phyloP scores from a whole-genome alignment of 1,284 basidiomycete genomes.

The Ceratobasidium sp. region DNA sequence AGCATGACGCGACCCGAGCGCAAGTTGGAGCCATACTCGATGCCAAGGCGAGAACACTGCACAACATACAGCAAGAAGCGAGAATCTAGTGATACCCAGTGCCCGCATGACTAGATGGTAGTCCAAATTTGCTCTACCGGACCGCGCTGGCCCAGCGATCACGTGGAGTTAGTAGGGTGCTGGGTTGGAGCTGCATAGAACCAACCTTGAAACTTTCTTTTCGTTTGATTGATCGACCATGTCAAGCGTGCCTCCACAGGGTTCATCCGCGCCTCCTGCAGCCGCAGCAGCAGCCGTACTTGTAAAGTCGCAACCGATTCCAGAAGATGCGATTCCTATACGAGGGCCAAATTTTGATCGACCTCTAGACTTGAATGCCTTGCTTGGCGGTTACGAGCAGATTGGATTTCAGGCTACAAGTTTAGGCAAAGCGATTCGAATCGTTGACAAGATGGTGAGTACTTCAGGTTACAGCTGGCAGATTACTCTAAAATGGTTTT shows the following conservation, averaged over 20 bases:
- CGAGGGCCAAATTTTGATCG: constrained; percentile 90
- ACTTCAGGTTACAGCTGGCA: background rate
- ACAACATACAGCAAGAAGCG: constrained; percentile 23
- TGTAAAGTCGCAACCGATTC: constrained; percentile 83
- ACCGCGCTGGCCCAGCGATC: background rate
- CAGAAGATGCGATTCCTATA: constrained; percentile 79
- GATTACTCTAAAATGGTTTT: constrained; percentile 3
- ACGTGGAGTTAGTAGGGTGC: too few species aligned
- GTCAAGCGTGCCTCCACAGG: constrained; percentile 24
- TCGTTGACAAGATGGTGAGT: constrained; percentile 90
- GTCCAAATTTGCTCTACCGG: constrained; percentile 9
- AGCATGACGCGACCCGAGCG: constrained; percentile 1
- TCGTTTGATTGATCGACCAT: constrained; percentile 32
- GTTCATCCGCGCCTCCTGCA: constrained; percentile 58
- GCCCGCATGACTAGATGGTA: constrained; percentile 18
- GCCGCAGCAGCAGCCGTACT: constrained; percentile 80
- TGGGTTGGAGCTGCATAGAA: constrained; percentile 11
- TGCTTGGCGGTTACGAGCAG: constrained; percentile 85
- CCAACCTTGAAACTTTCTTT: constrained; percentile 31
- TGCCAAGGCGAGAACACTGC: constrained; percentile 23
- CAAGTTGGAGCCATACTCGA: constrained; percentile 14
- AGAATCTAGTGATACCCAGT: constrained; percentile 6
- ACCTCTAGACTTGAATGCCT: constrained; percentile 74
- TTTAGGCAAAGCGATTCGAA: constrained; percentile 88
- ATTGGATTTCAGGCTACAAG: constrained; percentile 98